phyloP scores from a whole-genome alignment of 2,329 filamentous ascomycete genomes.

The Sarocladiaceae sp. region DNA sequence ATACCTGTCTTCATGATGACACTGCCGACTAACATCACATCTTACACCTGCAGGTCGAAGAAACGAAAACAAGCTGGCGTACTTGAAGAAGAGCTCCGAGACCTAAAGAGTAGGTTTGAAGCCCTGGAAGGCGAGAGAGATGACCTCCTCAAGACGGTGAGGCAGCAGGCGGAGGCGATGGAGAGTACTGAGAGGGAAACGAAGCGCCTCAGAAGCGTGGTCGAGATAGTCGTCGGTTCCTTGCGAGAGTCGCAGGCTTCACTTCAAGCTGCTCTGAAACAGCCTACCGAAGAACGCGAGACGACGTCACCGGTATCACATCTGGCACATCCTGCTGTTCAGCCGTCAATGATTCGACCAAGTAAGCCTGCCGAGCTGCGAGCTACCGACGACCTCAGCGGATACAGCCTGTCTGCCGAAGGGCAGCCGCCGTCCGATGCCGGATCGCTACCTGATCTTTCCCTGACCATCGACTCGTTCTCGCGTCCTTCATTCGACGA shows the following conservation, averaged over 20 bases:
- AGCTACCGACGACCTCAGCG: background rate
- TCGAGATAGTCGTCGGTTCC: background rate
- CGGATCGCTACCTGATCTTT: slow-evolving; percentile 1
- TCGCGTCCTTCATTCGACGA: background rate
- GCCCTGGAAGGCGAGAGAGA: slow-evolving; percentile 1
- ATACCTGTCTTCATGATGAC: background rate
- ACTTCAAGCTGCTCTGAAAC: background rate
- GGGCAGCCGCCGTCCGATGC: background rate
- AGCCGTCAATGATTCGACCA: background rate
- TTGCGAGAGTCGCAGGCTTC: background rate
- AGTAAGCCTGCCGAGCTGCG: background rate
- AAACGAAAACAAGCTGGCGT: slow-evolving; percentile 1
- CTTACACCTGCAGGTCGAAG: background rate
- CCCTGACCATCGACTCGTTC: background rate
- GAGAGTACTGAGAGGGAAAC: slow-evolving; percentile 1
- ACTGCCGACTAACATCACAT: background rate
- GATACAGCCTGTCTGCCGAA: background rate
- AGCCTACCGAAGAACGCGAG: background rate
- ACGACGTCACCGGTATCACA: background rate
- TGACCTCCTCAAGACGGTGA: background rate
- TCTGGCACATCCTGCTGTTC: background rate
- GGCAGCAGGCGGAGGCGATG: background rate
- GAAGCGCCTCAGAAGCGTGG: background rate
- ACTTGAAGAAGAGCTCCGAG: background rate
- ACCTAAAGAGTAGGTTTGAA: slow-evolving; percentile 1